Evolutionary conservation across 768 basidiomycete species (phyloP), one percentile per base, ranked within the genome.

Genomic region (Hygrocybe coccinea): DNA sequence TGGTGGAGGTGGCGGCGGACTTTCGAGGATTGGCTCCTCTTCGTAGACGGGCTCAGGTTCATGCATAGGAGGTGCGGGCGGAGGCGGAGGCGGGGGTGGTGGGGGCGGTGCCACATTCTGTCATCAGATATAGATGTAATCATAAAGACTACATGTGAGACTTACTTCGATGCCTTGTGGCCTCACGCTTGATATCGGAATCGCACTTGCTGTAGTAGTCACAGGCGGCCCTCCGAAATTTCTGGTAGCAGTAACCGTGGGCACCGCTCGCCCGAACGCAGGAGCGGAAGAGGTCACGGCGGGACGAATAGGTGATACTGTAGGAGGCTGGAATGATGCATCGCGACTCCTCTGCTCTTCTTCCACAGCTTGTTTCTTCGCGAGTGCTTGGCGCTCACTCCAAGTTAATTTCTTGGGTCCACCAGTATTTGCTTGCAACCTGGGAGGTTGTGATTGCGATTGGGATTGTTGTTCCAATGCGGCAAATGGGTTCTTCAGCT

Each of bases 331-430:
- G 55, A 64, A 53, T 52, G 43, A 36, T 21, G 39, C 19, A 52
- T 53, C 54, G 19, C 46, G 45, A 63, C 88, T 91, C 45, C 72
- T 74, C 8, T 76, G 74, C 57, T 85, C 85, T 55, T 92, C 94
- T 60, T 89, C 91, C 60, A 86, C 89, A 14, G 79, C 76, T 62
- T 91, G 89, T 65, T 87, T 86, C 76, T 94, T 95, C 1, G 92
- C 87, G n/a, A 86, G 73, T 0, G 90, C 93, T 66, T 97, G 95
- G 19, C 95, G 79, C 68, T 98, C 89, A 56, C 82, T 88, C 95
- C 95, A 98, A 0, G 95, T 95, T 58, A 95, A 69, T 69, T 92
- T 95, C 75, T 90, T 90, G 1, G 75, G 56, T 0, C 78, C 81
- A 22, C 24, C 64, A 10, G 61, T 59, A 24, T 66, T 58, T 55